Conservation (phyloP, 2,329 filamentous ascomycete genomes). For the Didymella sp. region DNA sequence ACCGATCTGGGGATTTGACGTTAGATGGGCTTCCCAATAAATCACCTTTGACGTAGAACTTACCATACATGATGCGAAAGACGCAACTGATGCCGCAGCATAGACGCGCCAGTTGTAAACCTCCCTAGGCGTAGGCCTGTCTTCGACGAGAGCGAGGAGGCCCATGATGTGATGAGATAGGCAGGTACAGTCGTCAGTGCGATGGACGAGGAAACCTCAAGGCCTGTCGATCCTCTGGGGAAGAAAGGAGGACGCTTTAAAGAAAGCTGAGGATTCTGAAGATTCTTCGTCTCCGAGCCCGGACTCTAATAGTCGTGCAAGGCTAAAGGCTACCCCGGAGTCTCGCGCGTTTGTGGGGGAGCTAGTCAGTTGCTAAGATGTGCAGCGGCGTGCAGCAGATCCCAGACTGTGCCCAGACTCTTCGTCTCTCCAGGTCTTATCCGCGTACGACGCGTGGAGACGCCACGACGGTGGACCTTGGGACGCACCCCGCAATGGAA, state of each 20-base stretch:
- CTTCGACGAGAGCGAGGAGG: conserved; percentile 41
- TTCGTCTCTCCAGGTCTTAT: conserved; percentile 19
- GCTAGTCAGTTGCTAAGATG: conserved; percentile 14
- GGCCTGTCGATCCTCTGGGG: conserved; percentile 6
- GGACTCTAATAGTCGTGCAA: conserved; percentile 16
- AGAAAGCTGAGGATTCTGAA: conserved; percentile 7
- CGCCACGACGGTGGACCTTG: conserved; percentile 11
- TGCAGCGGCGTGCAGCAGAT: conserved; percentile 13
- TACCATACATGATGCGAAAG: conserved; percentile 60
- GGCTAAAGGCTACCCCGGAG: conserved; percentile 23
- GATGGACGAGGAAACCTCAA: conserved; percentile 8
- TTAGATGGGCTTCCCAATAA: conserved; percentile 52
- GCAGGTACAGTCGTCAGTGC: not conserved
- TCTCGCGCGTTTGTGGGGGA: conserved; percentile 21
- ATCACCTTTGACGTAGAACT: not conserved
- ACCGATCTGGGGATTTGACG: conserved; percentile 56
- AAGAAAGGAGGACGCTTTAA: conserved; percentile 8
- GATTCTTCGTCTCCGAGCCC: conserved; percentile 20
- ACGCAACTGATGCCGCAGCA: conserved; percentile 60
- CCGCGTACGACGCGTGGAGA: conserved; percentile 12
- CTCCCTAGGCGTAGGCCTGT: conserved; percentile 60
- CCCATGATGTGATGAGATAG: conserved; percentile 31
- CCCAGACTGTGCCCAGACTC: conserved; percentile 18
- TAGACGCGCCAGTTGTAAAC: conserved; percentile 68
- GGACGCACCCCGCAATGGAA: conserved; percentile 17